Evolutionary conservation across 2,329 filamentous ascomycete species (phyloP), one percentile per base, ranked within the genome.

Genomic region (Monilinia polystroma): DNA sequence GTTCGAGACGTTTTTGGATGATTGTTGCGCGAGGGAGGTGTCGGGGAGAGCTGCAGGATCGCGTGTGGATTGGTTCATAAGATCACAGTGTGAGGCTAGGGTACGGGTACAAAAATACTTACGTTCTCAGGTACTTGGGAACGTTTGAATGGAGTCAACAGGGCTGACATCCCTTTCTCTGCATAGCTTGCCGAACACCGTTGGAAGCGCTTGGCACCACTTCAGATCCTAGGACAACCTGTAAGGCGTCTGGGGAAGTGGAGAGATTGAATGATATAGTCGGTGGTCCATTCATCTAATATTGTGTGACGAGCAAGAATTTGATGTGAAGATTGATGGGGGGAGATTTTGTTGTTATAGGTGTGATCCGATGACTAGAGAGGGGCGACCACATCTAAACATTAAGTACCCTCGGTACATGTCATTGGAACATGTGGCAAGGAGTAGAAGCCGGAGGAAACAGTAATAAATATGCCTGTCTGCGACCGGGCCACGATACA

Each of bases 401-500:
- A 73, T 68, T 70, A 71, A 71, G 70, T 71, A 72, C 57, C 59
- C 67, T 66, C 59, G 72, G 71, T 75, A 74, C 71, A 73, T 75
- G 72, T 70, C 67, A 64, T 43, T 57, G 68, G 68, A 71, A 72
- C 69, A 72, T 72, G 66, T 70, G 72, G 67, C 70, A 66, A 72
- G 72, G 73, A 66, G 70, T 58, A 69, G 63, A 56, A 65, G 56
- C 68, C 57, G 69, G 60, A 68, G 54, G 58, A 67, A 67, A 66
- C 59, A 67, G 69, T 45, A 43, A 49, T 43, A 35, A 63, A 63
- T 66, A 73, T 73, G 71, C 70, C 70, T 71, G 71, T 67, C 64
- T 68, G 38, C 57, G 69, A 72, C 73, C 68, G 66, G 69, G 81
- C 81, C 4, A 76, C 79, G 60, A 70, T 86, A 54, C 84, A 87